Evolutionary conservation across 2,329 filamentous ascomycete genomes (phyloP).

Genomic region (Ophiostoma piceae): DNA sequence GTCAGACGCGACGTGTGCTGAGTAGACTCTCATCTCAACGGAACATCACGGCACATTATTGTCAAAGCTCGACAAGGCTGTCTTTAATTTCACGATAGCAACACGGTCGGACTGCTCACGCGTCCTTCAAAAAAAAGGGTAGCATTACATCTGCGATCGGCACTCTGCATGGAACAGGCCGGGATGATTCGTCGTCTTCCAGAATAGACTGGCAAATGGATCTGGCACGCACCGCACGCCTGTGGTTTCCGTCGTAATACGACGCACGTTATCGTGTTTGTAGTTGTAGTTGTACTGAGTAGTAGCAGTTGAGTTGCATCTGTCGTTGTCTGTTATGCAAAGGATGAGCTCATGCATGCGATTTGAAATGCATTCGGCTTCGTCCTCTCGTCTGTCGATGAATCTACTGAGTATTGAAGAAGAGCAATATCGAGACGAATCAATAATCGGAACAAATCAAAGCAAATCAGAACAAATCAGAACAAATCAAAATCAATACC

Average conservation of each 20-base stretch:
- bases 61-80: neutral
- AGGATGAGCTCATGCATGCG: neutral
- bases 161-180: neutral
- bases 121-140: neutral
- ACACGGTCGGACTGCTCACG: neutral
- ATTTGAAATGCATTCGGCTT: neutral
- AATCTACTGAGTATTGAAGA: no score
- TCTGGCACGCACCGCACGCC: neutral
- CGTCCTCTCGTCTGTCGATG: neutral
- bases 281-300: neutral
- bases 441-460: no score
- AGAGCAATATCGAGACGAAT: no score
- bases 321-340: neutral
- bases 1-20: neutral
- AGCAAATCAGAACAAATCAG: neutral
- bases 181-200: neutral
- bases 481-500: no score
- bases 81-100: neutral
- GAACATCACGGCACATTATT: neutral
- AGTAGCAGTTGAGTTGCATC: neutral
- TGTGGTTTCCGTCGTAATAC: constrained; percentile 1
- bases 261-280: neutral
- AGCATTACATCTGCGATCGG: neutral
- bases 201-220: neutral
- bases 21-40: neutral